Base-by-base conservation (phyloP, 495 filamentous ascomycete genomes). In the Penicillium subrubescens region DNA sequence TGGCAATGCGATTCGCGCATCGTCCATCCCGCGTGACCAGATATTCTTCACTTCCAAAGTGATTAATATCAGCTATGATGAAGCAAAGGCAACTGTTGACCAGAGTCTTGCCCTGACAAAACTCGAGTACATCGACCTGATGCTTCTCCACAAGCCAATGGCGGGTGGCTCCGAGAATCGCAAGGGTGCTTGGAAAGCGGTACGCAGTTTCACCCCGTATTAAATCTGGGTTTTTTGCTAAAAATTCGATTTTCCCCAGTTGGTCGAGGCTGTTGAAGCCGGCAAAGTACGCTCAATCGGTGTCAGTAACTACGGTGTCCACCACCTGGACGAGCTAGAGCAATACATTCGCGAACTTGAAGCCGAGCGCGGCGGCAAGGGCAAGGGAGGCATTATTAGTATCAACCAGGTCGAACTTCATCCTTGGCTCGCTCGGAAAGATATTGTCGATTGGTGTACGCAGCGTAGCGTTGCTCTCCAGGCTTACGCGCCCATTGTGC, bases 361-460 rank as follows among this genome's bases (percentile, higher is more conserved):
- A 31, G n/a, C 51, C 12, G 64, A 70, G 15, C 57, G 64, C 17
- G 64, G 60, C 8, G 65, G 66, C n/a, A 62, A 75, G 88, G 54
- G 80, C 70, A 29, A 84, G 81, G 14, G 81, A 80, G 50, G 86
- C 83, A 19, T 73, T 72, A 14, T 89, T 0, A 80, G 79, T 0
- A 82, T 92, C 33, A 90, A 91, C 63, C 89, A 92, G 73, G 83
- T 90, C 60, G 89, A 91, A 70, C 81, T 89, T 0, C 88, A 91
- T 58, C 89, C 88, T 0, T 92, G 90, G 77, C 88, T 90, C 62
- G 86, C 87, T 0, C 81, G 86, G 14, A 77, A 71, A 0, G 82
- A 83, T 17, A 87, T 91, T 57, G 79, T 81, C 4, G 75, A 79
- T 8, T 82, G 79, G 68, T 90, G 89, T 66, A 72, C 78, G 6